Evolutionary conservation across 495 filamentous ascomycete species (phyloP).

Genomic region (Penicillium crystallinum): DNA sequence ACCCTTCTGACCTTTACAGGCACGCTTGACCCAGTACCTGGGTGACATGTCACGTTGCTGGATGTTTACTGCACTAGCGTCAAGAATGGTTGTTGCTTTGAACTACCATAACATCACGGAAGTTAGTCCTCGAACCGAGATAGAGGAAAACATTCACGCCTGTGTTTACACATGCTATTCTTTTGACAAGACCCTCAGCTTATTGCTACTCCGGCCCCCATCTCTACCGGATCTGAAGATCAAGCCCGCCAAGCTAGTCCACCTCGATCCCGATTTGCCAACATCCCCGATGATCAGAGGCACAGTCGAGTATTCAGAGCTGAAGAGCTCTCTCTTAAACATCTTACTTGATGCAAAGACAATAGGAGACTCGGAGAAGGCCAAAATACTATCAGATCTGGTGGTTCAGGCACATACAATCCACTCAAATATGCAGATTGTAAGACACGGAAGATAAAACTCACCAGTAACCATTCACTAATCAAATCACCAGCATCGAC

Average conservation of each 20-base stretch:
- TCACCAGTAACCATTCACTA: not conserved
- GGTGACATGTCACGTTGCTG: slow-evolving; percentile 28
- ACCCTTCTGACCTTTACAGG: slow-evolving; percentile 5
- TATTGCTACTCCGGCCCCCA: slow-evolving; percentile 32
- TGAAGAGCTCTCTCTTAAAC: slow-evolving; percentile 17
- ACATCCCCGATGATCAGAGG: slow-evolving; percentile 20
- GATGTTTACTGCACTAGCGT: slow-evolving; percentile 24
- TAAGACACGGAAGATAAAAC: slow-evolving; percentile 1
- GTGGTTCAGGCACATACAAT: slow-evolving; percentile 15
- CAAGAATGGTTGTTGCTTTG: slow-evolving; percentile 22
- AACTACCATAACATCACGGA: slow-evolving; percentile 26
- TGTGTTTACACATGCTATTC: slow-evolving; percentile 31
- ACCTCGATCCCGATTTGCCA: slow-evolving; percentile 20
- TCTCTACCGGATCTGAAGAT: slow-evolving; percentile 29
- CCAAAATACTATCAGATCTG: slow-evolving; percentile 20
- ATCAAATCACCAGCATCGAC: slow-evolving; percentile 11
- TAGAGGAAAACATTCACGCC: slow-evolving; percentile 23
- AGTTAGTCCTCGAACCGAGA: slow-evolving; percentile 11
- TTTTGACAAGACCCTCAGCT: slow-evolving; percentile 32
- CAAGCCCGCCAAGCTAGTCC: slow-evolving; percentile 17
- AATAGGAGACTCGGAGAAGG: slow-evolving; percentile 18
- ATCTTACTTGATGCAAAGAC: slow-evolving; percentile 18
- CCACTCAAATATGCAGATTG: slow-evolving; percentile 16
- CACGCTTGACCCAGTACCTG: slow-evolving; percentile 23
- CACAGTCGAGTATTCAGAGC: slow-evolving; percentile 20